Percentiles rank a stretch among this genome's conserved stretches.
These are phyloP conservation scores for Mycena metata DNA, from an alignment of 768 basidiomycete genomes.

Conservation along the genomic window DNA sequence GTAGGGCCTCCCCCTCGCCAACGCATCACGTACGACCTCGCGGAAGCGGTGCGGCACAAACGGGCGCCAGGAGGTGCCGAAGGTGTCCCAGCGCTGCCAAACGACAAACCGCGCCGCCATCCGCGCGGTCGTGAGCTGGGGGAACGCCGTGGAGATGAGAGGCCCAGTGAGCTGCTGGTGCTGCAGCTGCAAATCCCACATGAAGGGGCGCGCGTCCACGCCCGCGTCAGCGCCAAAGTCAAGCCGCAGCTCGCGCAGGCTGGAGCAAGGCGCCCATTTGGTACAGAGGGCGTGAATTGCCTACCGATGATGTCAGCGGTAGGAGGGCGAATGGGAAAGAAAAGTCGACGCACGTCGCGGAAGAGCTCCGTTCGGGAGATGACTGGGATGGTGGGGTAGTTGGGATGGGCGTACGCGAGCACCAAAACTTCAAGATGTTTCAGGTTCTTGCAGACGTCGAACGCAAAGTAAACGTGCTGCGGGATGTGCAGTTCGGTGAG, in stretches of 20 bases:
- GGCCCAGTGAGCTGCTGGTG: background rate
- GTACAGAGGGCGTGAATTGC: constrained; percentile 5
- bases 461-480: constrained; percentile 23
- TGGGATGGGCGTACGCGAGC: constrained; percentile 27
- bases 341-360: background rate
- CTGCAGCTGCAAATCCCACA: constrained; percentile 31
- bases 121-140: constrained; percentile 5
- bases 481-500: constrained; percentile 34
- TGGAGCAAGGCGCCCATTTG: constrained; percentile 5
- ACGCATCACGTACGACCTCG: background rate
- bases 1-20: background rate
- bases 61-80: constrained; percentile 11
- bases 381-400: constrained; percentile 9
- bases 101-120: constrained; percentile 16
- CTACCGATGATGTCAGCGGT: background rate
- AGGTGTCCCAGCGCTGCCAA: constrained; percentile 24
- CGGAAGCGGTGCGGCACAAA: constrained; percentile 27
- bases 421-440: constrained; percentile 19
- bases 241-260: constrained; percentile 26
- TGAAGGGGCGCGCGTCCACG: constrained; percentile 10
- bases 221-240: constrained; percentile 9
- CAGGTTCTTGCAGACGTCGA: constrained; percentile 25
- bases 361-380: constrained; percentile 6
- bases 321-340: background rate
- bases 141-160: background rate